Evolutionary conservation across 2,329 filamentous ascomycete species (phyloP), one percentile per base, ranked within the genome.

Genomic region (Curvularia verruculosa): DNA sequence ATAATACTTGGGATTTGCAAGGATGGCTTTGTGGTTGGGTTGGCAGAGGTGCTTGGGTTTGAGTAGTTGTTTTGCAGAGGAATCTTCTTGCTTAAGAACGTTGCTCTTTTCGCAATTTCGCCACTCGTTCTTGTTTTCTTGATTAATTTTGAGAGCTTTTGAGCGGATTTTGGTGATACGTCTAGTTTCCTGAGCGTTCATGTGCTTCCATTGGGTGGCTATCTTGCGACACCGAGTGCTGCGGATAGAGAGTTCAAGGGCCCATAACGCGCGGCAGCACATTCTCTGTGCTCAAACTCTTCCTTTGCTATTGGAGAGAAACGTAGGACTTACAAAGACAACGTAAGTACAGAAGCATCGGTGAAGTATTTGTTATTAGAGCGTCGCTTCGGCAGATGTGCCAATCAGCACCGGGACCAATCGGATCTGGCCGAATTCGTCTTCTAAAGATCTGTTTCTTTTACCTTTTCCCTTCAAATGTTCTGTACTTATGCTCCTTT

Each of bases 131-230:
- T 18, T 26, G 26, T 24, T 13, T n/a, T n/a, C n/a, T n/a, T n/a
- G n/a, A n/a, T n/a, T n/a, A n/a, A n/a, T 45, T 29, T 26, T 49
- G 46, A 49, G 46, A 39, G 23, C 21, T 39, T 49, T 49, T 49
- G 46, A 49, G 46, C 24, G 28, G 31, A 9, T 49, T 49, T 39
- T 15, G 19, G n/a, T 5, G 19, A 3, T 18, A 3, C 13, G 7
- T 12, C 23, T 15, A 28, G 46, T 18, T 26, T 13, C 4, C 9
- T 26, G 43, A 34, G 46, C 9, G 8, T 21, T n/a, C n/a, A 5
- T 13, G 15, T 34, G 31, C 23, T n/a, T 19, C 36, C 3, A 39
- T 39, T 49, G 34, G 45, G 10, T n/a, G 23, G 15, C 9, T 39
- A 34, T 21, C 18, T 12, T 13, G 31, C 34, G 13, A 43, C 21